Evolutionary conservation across 352 stramenopile species (phyloP), one percentile per base, ranked within the genome.

Genomic region (Phytophthora ohioensis): DNA sequence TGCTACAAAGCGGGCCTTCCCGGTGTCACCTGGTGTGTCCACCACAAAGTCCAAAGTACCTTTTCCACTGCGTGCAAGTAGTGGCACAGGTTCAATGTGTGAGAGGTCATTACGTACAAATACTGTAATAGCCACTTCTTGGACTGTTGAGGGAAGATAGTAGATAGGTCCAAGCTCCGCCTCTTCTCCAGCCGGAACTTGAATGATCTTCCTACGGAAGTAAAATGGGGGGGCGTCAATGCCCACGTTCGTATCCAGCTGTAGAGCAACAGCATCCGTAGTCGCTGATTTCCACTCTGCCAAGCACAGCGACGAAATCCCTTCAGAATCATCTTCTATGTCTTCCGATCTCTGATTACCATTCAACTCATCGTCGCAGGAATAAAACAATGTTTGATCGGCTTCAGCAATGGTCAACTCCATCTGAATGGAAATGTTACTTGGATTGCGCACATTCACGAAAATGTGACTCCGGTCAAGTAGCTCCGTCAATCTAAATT

Each of bases 21-120:
- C 31, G 15, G 11, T 36, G 32, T 35, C 46, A 47, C 3, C 17
- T 34, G 46, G 5, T 31, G 32, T 8, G 21, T 71, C 45, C 45
- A 76, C 41, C 32, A 35, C 36, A 5, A 90, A 8, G 1, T 48
- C 49, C 8, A 91, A 49, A 2, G 57, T 61, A 4, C 81, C 84
- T 64, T 78, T 70, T 1, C 80, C 85, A 64, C 81, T 90, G 2
- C 47, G 58, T 5, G 79, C 85, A 31, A 66, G 15, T 17, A 92
- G 45, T 2, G 35, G 27, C 5, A 91, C 45, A 11, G 73, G 60
- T 52, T 92, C 85, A 30, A 92, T 82, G 54, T 92, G 85, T 2
- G 85, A 86, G n/a, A 92, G 74, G 42, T 83, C 67, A 48, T 89
- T 91, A 31, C 85, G 85, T 10, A 92, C 72, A 60, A 79, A 92